Evolutionary conservation across 768 basidiomycete species (phyloP).

Genomic region (Ramaria sp.): DNA sequence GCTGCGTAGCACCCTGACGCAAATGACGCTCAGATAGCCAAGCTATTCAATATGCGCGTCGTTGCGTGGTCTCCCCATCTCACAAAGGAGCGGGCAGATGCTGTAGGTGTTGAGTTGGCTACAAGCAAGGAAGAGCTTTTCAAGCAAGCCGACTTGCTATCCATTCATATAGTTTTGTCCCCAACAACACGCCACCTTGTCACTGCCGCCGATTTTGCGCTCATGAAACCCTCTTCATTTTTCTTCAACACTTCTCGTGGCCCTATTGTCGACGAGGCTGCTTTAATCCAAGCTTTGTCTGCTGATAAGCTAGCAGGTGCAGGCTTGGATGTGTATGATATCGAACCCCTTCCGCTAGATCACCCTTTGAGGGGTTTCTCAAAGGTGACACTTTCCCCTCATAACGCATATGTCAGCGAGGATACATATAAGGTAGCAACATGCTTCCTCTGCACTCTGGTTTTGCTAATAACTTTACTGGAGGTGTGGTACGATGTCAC

Average conservation of each 20-base stretch:
- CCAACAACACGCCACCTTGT: slow-evolving; percentile 39
- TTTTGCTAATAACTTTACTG: background rate
- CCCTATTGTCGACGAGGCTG: slow-evolving; percentile 49
- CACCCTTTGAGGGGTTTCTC: slow-evolving; percentile 39
- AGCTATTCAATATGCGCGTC: slow-evolving; percentile 47
- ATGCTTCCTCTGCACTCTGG: background rate
- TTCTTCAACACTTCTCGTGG: slow-evolving; percentile 62
- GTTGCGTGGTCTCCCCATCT: slow-evolving; percentile 58
- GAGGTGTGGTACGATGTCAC: background rate
- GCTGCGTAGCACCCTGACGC: background rate
- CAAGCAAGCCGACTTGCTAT: slow-evolving; percentile 43
- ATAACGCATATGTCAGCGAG: slow-evolving; percentile 46
- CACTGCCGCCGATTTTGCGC: slow-evolving; percentile 31
- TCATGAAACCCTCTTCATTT: slow-evolving; percentile 48
- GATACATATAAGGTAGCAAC: slow-evolving; percentile 35
- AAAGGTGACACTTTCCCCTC: slow-evolving; percentile 51
- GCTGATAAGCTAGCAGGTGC: slow-evolving; percentile 42
- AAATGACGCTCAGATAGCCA: slow-evolving; percentile 33
- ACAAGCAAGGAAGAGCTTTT: slow-evolving; percentile 44
- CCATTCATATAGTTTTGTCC: slow-evolving; percentile 49
- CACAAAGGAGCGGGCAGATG: slow-evolving; percentile 42
- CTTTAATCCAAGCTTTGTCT: slow-evolving; percentile 36
- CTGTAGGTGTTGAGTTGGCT: slow-evolving; percentile 38
- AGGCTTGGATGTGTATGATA: slow-evolving; percentile 55
- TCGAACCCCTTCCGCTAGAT: slow-evolving; percentile 51